Evolutionary conservation across 495 filamentous ascomycete species (phyloP).

Genomic region (Tuber magnatum): DNA sequence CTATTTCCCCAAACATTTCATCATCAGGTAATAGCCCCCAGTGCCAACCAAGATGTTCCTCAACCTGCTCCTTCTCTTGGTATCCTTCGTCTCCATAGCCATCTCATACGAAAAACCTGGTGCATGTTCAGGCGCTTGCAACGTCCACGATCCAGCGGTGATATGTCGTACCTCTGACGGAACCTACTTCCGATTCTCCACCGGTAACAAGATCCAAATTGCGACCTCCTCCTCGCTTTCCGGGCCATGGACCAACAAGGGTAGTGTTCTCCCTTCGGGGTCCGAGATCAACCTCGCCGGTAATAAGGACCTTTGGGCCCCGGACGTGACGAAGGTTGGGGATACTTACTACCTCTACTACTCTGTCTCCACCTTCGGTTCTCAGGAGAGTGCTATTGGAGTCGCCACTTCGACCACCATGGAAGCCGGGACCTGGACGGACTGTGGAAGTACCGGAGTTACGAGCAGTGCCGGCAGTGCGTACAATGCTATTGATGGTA

Average conservation of each 20-base stretch:
- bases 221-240: conserved; percentile 52
- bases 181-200: conserved; percentile 67
- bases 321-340: conserved; percentile 55
- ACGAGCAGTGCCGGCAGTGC: conserved; percentile 44
- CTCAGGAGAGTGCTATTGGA: conserved; percentile 58
- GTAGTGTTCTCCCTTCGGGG: conserved; percentile 52
- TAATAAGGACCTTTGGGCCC: conserved; percentile 51
- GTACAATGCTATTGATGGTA: conserved; percentile 68
- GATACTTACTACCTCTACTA: conserved; percentile 66
- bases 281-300: conserved; percentile 53
- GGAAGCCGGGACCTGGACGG: conserved; percentile 52
- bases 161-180: conserved; percentile 58
- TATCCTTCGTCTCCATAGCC: conserved; percentile 4
- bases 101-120: conserved; percentile 44
- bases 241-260: conserved; percentile 59
- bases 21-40: not conserved
- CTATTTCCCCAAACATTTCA: not conserved
- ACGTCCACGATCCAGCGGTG: conserved; percentile 59
- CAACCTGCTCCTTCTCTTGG: conserved; percentile 5
- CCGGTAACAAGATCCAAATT: conserved; percentile 55
- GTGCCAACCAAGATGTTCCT: conserved; percentile 9
- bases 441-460: conserved; percentile 48
- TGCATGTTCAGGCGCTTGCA: conserved; percentile 55
- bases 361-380: conserved; percentile 59
- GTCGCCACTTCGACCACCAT: conserved; percentile 58